Evolutionary conservation across 129 eudicot species (phyloP), one percentile per base, ranked within the genome.

Genomic region (Cynara cardunculus): DNA sequence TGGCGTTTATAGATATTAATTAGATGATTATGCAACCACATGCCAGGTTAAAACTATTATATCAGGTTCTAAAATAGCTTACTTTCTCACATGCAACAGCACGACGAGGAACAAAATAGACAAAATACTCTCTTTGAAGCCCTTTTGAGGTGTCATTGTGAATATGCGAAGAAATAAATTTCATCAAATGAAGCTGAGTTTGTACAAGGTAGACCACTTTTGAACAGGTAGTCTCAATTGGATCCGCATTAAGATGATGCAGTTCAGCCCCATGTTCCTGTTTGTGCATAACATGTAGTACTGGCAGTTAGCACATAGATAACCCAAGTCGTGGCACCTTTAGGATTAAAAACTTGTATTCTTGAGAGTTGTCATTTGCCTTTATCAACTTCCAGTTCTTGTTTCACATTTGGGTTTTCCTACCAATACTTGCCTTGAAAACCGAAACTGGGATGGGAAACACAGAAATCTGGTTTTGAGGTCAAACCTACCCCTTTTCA

Each of bases 191-290:
- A 74, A 91, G 87, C 79, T 90, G 89, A 77, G 89, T 83, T 65
- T 92, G 94, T 46, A 92, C 99, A 80, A 96, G 97, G 88, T 88
- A 96, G 61, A 96, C 99, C 84, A 96, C 85, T 89, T 88, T 96
- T 56, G 97, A 89, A 76, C 95, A 91, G 22, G 76, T 92, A 72
- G 93, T 88, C 83, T 90, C 88, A 31, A 92, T 30, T 56, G 95
- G 93, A 69, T 96, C 98, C 12, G 91, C 87, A 39, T 85, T 88
- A 71, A 96, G 93, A 91, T 90, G 89, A 31, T 90, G 93, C 70
- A 96, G 85, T 83, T 96, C 99, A 81, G 90, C 99, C 71, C 99
- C 99, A 89, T 90, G 94, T 75, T 92, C 96, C 99, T 96, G 90
- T 64, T 79, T 83, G 84, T 71, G 71, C 71, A 89, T 22, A 81